These are phyloP conservation scores for Colletotrichum chrysophilum DNA, from an alignment of 2,329 filamentous ascomycete genomes.

Conservation along the genomic window DNA sequence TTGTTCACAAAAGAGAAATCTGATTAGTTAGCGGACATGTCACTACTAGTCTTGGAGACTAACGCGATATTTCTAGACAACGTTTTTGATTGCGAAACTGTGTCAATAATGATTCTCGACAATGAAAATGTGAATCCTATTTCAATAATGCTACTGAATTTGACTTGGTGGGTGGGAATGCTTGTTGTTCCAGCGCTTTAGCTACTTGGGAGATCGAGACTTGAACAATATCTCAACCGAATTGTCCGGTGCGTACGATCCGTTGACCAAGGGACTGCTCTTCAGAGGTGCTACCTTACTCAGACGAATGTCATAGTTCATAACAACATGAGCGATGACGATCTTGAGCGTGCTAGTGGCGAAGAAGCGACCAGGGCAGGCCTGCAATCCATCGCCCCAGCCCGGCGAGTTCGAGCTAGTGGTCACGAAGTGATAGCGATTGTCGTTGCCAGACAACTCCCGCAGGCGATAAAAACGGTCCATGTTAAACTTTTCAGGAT, in stretches of 20 bases:
- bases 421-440: neutral
- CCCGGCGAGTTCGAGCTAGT: neutral
- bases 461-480: neutral
- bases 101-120: rapidly evolving
- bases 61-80: too few species aligned
- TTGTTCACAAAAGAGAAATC: rapidly evolving
- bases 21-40: neutral
- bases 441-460: neutral
- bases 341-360: neutral
- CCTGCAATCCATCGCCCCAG: neutral
- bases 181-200: neutral
- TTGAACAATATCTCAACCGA: neutral
- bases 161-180: neutral
- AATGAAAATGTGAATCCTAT: neutral
- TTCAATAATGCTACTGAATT: neutral
- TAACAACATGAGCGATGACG: neutral
- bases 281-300: neutral
- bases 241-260: neutral
- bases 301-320: neutral
- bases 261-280: neutral
- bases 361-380: neutral
- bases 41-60: neutral
- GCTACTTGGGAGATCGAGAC: neutral
- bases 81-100: neutral
- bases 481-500: neutral